These are phyloP conservation scores for Austroboletus novae-zelandiae DNA, from an alignment of 1,284 basidiomycete species.

Conservation along the genomic window DNA sequence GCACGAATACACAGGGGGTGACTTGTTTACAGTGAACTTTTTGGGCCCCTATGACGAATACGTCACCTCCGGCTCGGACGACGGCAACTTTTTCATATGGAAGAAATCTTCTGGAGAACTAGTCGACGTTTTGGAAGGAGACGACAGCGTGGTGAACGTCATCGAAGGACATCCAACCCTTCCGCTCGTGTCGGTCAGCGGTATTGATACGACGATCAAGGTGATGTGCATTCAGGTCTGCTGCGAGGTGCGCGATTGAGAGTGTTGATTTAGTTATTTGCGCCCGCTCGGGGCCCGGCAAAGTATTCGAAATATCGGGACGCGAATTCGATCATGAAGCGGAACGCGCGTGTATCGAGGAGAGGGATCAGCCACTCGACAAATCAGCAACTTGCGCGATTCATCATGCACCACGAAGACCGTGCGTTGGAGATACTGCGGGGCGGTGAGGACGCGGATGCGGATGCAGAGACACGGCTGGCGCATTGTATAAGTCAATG, in stretches of 20 bases:
- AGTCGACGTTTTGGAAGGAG: slow-evolving; percentile 82
- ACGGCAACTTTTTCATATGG: slow-evolving; percentile 87
- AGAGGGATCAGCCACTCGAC: slow-evolving; percentile 14
- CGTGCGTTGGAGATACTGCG: slow-evolving; percentile 27
- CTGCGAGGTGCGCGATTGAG: neutral
- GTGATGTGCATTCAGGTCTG: slow-evolving; percentile 37
- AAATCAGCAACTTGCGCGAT: slow-evolving; percentile 32
- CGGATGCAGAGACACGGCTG: slow-evolving; percentile 22
- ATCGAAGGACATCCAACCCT: slow-evolving; percentile 82
- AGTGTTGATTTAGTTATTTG: slow-evolving; percentile 57
- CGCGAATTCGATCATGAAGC: slow-evolving; percentile 52
- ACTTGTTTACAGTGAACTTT: slow-evolving; percentile 68
- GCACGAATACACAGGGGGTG: neutral
- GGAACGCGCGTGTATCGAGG: slow-evolving; percentile 42
- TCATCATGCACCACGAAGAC: slow-evolving; percentile 38
- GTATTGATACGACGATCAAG: slow-evolving; percentile 89
- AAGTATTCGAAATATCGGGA: slow-evolving; percentile 52
- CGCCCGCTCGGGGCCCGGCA: slow-evolving; percentile 49
- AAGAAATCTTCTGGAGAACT: slow-evolving; percentile 64
- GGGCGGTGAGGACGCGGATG: slow-evolving; percentile 11
- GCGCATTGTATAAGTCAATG: slow-evolving; percentile 33
- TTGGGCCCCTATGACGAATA: slow-evolving; percentile 76
- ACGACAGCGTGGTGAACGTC: slow-evolving; percentile 80
- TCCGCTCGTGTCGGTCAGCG: slow-evolving; percentile 83
- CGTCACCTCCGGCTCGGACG: slow-evolving; percentile 87